These are phyloP conservation scores for Neurospora intermedia DNA, from an alignment of 495 filamentous ascomycete genomes.

Conservation along the genomic window DNA sequence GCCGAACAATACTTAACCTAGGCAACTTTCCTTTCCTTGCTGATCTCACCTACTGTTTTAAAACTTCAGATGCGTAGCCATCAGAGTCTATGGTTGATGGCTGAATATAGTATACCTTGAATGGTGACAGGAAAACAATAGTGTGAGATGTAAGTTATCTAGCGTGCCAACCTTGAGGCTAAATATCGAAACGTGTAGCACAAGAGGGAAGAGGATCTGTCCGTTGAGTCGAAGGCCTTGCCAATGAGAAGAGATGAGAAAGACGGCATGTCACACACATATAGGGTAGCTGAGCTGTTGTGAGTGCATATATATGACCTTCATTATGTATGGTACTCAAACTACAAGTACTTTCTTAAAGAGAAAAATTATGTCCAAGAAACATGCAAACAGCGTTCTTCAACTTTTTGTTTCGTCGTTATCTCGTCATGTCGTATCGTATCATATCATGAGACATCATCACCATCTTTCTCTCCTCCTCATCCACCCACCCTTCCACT, in stretches of 20 bases:
- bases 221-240: neutral
- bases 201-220: neutral
- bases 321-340: neutral
- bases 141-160: neutral
- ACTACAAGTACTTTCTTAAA: neutral
- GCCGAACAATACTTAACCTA: neutral
- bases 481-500: neutral
- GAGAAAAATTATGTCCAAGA: neutral
- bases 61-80: no score
- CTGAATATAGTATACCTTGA: no score
- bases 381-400: neutral
- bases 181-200: neutral
- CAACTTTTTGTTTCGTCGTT: neutral
- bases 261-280: neutral
- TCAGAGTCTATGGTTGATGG: no score
- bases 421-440: neutral
- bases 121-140: neutral
- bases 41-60: no score
- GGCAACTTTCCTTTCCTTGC: no score
- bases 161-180: neutral
- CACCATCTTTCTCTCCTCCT: neutral
- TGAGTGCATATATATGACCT: no score
- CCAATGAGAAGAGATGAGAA: neutral
- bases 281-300: neutral
- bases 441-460: neutral